A percentile compares a stretch with the other conserved stretches of the same genome.
Evolutionary conservation across 108 stramenopile species (phyloP).

Genomic region (Fistulifera pelliculosa): DNA sequence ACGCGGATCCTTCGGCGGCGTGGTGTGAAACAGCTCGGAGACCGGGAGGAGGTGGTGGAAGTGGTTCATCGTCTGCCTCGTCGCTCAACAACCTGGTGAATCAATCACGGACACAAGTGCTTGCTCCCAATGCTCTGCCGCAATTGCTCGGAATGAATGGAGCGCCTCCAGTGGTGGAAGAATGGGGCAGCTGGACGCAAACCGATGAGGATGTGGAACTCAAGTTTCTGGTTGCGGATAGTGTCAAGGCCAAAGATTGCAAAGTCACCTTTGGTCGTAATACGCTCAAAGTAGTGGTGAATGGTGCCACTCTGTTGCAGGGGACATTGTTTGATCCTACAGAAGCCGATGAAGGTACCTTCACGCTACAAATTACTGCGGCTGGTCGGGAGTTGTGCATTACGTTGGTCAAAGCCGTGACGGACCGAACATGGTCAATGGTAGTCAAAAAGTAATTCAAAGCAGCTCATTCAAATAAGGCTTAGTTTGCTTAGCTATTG

Average conservation of each 20-base stretch:
- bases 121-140: constrained; percentile 3
- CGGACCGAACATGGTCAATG: constrained; percentile 15
- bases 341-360: constrained; percentile 51
- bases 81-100: constrained; percentile 24
- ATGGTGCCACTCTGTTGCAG: constrained; percentile 33
- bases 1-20: constrained; percentile 25
- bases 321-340: constrained; percentile 37
- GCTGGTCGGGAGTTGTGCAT: constrained; percentile 42
- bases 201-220: constrained; percentile 72
- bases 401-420: constrained; percentile 32
- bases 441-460: not conserved
- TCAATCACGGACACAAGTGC: constrained; percentile 4
- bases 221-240: constrained; percentile 36
- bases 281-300: constrained; percentile 43
- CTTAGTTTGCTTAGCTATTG: not conserved
- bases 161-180: constrained; percentile 16
- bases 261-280: constrained; percentile 46
- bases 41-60: constrained; percentile 50
- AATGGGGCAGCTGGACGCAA: constrained; percentile 48
- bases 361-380: constrained; percentile 45
- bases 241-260: constrained; percentile 51
- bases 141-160: constrained; percentile 12
- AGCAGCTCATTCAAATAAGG: not conserved
- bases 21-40: constrained; percentile 46
- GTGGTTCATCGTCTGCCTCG: constrained; percentile 20